phyloP scores from a whole-genome alignment of 83 land plant species.

The Picea abies region DNA sequence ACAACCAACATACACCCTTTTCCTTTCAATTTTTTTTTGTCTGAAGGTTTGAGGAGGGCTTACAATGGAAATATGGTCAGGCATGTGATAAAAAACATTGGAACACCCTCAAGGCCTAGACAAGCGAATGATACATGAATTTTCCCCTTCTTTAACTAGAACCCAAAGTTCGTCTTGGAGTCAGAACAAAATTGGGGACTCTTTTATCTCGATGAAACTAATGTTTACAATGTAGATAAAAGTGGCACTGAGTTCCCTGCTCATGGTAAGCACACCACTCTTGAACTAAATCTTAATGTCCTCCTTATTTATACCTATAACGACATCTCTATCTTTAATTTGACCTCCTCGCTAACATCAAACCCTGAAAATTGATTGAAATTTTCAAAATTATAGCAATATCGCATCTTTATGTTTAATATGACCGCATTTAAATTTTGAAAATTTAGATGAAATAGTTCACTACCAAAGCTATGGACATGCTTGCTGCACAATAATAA shows the following conservation, averaged over 20 bases:
- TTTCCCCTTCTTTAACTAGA: conserved; percentile 79
- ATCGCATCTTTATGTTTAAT: no score
- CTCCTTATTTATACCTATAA: conserved; percentile 13
- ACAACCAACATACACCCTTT: no score
- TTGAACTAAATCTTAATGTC: conserved; percentile 3
- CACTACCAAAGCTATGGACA: no score
- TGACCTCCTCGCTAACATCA: no score
- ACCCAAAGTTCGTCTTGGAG: conserved; percentile 66
- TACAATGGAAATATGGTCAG: conserved; percentile 75
- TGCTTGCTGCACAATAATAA: no score
- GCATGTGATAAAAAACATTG: conserved; percentile 62
- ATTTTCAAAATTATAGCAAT: no score
- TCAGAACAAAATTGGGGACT: conserved; percentile 84
- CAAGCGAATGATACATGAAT: conserved; percentile 42
- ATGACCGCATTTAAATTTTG: no score
- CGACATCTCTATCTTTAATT: no score
- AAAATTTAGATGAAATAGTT: no score
- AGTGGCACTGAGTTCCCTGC: conserved; percentile 43
- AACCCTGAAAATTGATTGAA: no score
- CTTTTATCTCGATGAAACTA: conserved; percentile 72
- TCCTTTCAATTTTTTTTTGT: no score
- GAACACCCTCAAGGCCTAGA: conserved; percentile 58
- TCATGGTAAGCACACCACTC: neutral
- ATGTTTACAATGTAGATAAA: conserved; percentile 70
- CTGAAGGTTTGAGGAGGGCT: neutral